Base-by-base conservation (phyloP, 2,329 filamentous ascomycete genomes). In the Ophiocordyceps sinensis region DNA sequence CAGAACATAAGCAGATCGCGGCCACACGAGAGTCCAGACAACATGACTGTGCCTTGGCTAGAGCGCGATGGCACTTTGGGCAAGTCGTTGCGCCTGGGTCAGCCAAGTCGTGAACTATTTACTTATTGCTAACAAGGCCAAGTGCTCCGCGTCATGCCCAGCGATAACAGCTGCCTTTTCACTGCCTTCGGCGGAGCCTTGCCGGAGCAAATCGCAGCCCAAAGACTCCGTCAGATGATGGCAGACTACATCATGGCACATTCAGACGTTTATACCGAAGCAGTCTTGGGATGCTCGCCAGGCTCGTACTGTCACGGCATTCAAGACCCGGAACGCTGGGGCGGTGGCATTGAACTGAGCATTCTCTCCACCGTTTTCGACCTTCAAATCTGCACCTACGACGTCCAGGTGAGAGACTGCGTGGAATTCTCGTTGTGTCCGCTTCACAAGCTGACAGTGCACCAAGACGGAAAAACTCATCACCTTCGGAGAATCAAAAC, bases 101-200 rank as follows among this genome's bases (percentile, higher is more conserved):
- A 23, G 30, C 14, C n/a, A 14, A 28, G 17, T 8, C 28, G 13
- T 7, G 5, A 31, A n/a, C 29, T 31, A 13, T 29, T 28, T n/a
- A n/a, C n/a, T n/a, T n/a, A n/a, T n/a, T n/a, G 28, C 40, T 52
- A 17, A 52, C 37, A 17, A 3, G 10, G 75, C 15, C 6, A 36
- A 77, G 82, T 93, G 9, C 73, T 95, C 15, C 81, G 89, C 13
- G 85, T 96, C 39, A 95, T 96, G 89, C 86, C 88, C 5, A 89
- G 95, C 55, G 89, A 96, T 60, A 95, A 95, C 61, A 86, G 80
- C 44, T 96, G 89, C 62, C 78, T 96, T 53, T 96, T 95, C 61
- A 83, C 87, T 26, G 88, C 89, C 0, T 79, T 96, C 37, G 84
- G 85, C 14, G 82, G 80, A 41, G 83, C 83, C 3, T 71, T 94